phyloP scores from a whole-genome alignment of 257 asterid species.

The Coffea canephora region DNA sequence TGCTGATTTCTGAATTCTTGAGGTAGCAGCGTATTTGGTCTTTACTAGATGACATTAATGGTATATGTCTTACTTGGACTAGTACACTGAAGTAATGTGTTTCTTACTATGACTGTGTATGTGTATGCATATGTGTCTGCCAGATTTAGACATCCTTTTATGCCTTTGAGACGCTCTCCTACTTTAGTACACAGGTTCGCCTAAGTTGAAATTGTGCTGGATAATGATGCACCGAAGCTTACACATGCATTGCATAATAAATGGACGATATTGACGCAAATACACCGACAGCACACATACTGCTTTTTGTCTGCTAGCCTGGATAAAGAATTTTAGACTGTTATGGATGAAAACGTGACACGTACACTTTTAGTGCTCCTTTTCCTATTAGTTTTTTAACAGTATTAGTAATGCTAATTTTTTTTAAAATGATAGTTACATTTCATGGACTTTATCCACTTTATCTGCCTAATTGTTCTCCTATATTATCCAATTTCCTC shows the following conservation, averaged over 20 bases:
- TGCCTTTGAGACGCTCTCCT: slow-evolving; percentile 1
- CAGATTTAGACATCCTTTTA: background rate
- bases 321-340: background rate
- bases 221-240: slow-evolving; percentile 11
- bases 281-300: slow-evolving; percentile 12
- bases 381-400: background rate
- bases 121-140: background rate
- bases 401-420: background rate
- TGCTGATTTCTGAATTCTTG: background rate
- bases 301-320: slow-evolving; percentile 6
- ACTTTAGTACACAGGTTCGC: background rate
- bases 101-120: background rate
- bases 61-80: background rate
- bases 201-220: slow-evolving; percentile 8
- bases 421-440: background rate
- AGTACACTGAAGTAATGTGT: background rate
- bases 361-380: background rate
- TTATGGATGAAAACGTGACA: background rate
- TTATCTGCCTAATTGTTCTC: background rate
- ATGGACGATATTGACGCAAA: slow-evolving; percentile 13
- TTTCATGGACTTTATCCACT: background rate
- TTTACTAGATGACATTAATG: background rate
- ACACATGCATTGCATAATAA: slow-evolving; percentile 1
- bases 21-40: slow-evolving; percentile 1
- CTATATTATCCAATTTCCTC: background rate